Base-by-base conservation (phyloP, 2,329 filamentous ascomycete genomes). In the Sporothrix schenckii region DNA sequence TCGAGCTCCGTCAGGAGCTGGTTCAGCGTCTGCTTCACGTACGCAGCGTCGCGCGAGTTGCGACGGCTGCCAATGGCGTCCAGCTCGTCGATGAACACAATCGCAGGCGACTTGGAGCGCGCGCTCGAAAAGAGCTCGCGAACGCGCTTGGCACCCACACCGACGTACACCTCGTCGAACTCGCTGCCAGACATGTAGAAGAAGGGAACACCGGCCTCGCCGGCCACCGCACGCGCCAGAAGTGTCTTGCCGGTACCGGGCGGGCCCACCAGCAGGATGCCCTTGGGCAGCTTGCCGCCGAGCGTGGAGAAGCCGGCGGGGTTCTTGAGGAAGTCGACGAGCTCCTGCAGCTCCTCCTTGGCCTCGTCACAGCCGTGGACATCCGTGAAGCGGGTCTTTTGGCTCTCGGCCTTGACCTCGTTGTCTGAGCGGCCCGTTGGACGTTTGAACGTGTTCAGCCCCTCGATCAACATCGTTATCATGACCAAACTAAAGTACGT, bases 101-200 rank as follows among this genome's bases (percentile, higher is more conserved):
- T 99, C 19, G 79, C 77, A 1, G 79, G 79, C 21, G 79, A 75
- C 74, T 80, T 80, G 65, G 75, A 74, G 73, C 79, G 78, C 27
- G 79, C 79, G 2, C 76, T 75, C 53, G 76, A 72, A 70, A 80
- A 80, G 50, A 80, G 77, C 58, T 80, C 95, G 71, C 95, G 92
- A 65, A 99, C 94, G 77, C 95, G 92, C 85, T 99, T 80, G 49
- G 79, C 79, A 63, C 79, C 79, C 13, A 99, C 95, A 78, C 95
- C 95, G 49, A 99, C 96, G 77, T 97, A 99, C 68, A 99, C 91
- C 81, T 99, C 95, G 77, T 99, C 95, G 78, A 99, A 99, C 80
- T 99, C 95, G 71, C 93, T 97, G 66, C 95, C 95, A 77, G 95
- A 99, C 94, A 99, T 98, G 86, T 97, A 99, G 86, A 98, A 99